Base-by-base conservation (phyloP, 2,329 filamentous ascomycete species). In the Verticillium longisporum region DNA sequence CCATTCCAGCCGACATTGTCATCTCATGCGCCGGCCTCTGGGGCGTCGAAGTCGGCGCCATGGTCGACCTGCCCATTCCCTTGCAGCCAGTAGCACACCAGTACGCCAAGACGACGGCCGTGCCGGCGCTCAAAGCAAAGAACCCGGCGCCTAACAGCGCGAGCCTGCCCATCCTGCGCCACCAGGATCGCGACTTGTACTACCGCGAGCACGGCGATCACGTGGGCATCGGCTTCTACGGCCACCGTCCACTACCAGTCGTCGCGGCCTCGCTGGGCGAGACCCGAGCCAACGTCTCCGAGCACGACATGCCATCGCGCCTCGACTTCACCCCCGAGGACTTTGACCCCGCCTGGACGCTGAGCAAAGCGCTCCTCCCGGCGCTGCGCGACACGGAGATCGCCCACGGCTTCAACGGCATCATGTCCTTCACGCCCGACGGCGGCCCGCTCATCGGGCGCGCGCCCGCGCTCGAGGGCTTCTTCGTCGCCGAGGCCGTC, bases 371-470 rank as follows among this genome's bases (percentile, higher is more conserved):
- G 34, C 71, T 88, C 0, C 69, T 88, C 1, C 85, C 86, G 0
- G 74, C 73, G 1, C 72, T 88, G 4, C 70, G 73, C 3, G 73
- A 83, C 5, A 78, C 73, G 14, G 71, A 83, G 61, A 79, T 88
- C 6, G 80, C 75, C 0, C 80, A 86, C 50, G 86, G 84, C 0
- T 88, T 88, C 76, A 88, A 88, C 66, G 85, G 85, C 2, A 79
- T 88, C 66, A 85, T 88, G 70, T 88, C 85, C 0, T 88, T 88
- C 67, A 88, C 85, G 0, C 85, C 85, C 0, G 85, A 88, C 59
- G 85, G 85, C 1, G 84, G 83, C 0, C 82, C 85, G 0, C 75
- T 88, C 0, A 75, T 88, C 1, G 85, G 85, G 2, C 78, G 82
- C 66, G 77, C 83, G 0, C 84, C 85, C 7, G 78, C 78, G 14